phyloP scores from a whole-genome alignment of 768 basidiomycete genomes.

The Panellus pusillus region DNA sequence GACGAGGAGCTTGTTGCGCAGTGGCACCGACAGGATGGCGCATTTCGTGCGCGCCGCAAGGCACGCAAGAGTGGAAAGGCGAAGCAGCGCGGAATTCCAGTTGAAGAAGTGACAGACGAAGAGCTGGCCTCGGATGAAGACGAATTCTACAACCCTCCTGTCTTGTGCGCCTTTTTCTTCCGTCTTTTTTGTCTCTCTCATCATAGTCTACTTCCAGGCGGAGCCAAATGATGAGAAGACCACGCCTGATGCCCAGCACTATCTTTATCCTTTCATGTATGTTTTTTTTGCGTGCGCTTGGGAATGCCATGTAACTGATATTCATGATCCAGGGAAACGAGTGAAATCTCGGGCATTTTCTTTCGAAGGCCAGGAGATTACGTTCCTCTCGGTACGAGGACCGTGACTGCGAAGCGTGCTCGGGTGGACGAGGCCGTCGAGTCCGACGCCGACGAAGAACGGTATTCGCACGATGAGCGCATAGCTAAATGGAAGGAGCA shows the following conservation, averaged over 20 bases:
- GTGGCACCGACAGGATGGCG: background rate
- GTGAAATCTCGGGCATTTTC: background rate
- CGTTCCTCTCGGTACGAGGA: background rate
- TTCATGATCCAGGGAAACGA: background rate
- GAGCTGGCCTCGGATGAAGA: conserved; percentile 3
- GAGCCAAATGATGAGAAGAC: background rate
- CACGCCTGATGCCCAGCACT: conserved; percentile 1
- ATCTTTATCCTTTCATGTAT: conserved; percentile 5
- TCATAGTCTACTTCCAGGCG: background rate
- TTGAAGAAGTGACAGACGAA: conserved; percentile 8
- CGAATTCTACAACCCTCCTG: conserved; percentile 10
- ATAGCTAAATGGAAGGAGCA: background rate
- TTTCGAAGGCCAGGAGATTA: background rate
- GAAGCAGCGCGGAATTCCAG: background rate
- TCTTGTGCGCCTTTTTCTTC: conserved; percentile 2
- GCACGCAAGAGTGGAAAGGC: background rate
- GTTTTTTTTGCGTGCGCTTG: background rate
- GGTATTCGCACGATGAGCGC: background rate
- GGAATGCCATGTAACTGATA: background rate
- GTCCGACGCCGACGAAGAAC: background rate
- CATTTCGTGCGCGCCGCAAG: background rate
- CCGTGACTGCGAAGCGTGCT: background rate
- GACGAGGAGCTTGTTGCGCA: conserved; percentile 8
- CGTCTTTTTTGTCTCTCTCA: background rate
- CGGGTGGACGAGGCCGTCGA: background rate